Base-by-base conservation (phyloP, 192 early-diverging fungal species). In the Borealophlyctis nickersoniae region DNA sequence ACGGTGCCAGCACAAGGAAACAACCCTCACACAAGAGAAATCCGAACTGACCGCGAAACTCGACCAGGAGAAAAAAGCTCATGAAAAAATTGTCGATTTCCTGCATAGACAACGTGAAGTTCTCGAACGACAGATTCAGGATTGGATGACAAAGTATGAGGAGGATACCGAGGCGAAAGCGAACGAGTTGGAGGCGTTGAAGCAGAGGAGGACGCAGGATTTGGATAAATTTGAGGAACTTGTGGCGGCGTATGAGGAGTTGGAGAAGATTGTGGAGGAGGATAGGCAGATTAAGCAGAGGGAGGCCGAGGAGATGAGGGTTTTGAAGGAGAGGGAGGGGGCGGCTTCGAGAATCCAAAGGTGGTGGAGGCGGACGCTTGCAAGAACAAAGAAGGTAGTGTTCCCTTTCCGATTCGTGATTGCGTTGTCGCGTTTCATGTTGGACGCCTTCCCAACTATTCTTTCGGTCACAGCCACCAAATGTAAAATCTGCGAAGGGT, bases 131-230 rank as follows among this genome's bases (percentile, higher is more conserved):
- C 74, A 81, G 63, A 86, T 86, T 36, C 79, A 83, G 64, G 80
- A 81, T 48, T 86, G 84, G 84, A 82, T 86, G 84, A 58, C 52
- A 9, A 75, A 76, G 58, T 84, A 86, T 59, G 84, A 86, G 63
- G 79, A 86, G 65, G 84, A 86, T 61, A 86, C 80, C 11, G 84
- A 86, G 63, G 69, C 70, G 2, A 84, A 84, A 55, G 52, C 76
- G 1, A 63, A 35, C 16, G 79, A 82, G 73, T 58, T 83, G 45
- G 81, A 86, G 61, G 66, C 65, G 16, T 65, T 86, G 33, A 83
- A 81, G 71, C 72, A 74, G 57, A 67, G 65, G 55, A 34, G 77
- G 54, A 78, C 64, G 19, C 57, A 62, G 49, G 80, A 81, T 70
- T 60, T 81, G 48, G 81, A 86, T 60, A 76, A 75, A 56, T 84